These are phyloP conservation scores for Naegleria lovaniensis DNA, from an alignment of 208 protist species.

Conservation along the genomic window DNA sequence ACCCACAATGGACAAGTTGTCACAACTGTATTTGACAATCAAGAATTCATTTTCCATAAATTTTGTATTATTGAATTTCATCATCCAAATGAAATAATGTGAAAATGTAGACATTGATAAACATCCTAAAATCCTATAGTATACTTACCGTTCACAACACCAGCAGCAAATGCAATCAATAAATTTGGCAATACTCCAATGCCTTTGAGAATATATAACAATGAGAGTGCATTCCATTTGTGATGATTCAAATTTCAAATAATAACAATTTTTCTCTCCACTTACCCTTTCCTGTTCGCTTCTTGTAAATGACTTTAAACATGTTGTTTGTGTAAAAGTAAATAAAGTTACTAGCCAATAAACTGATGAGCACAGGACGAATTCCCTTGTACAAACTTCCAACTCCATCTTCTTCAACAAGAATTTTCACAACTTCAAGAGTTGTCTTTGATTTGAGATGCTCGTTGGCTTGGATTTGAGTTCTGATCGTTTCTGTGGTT, in stretches of 20 bases:
- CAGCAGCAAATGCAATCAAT: neutral
- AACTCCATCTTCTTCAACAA: neutral
- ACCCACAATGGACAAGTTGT: constrained; percentile 28
- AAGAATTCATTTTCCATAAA: too few species aligned
- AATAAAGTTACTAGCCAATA: neutral
- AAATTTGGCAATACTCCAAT: neutral
- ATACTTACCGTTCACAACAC: neutral
- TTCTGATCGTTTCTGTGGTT: constrained; percentile 8
- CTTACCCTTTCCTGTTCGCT: neutral
- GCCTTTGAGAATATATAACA: neutral
- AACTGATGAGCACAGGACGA: neutral
- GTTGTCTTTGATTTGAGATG: neutral
- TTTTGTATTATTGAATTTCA: too few species aligned
- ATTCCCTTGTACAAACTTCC: neutral
- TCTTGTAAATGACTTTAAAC: neutral
- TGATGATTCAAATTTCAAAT: too few species aligned
- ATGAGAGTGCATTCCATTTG: too few species aligned
- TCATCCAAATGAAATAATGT: neutral
- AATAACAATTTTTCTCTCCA: neutral
- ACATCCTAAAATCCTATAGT: too few species aligned
- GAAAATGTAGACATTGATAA: too few species aligned
- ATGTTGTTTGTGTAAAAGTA: constrained; percentile 24
- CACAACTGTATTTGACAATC: too few species aligned
- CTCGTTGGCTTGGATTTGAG: neutral
- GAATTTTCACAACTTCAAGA: neutral